These are phyloP conservation scores for Candida pseudoglaebosa DNA, from an alignment of 805 yeast genomes.

Conservation along the genomic window DNA sequence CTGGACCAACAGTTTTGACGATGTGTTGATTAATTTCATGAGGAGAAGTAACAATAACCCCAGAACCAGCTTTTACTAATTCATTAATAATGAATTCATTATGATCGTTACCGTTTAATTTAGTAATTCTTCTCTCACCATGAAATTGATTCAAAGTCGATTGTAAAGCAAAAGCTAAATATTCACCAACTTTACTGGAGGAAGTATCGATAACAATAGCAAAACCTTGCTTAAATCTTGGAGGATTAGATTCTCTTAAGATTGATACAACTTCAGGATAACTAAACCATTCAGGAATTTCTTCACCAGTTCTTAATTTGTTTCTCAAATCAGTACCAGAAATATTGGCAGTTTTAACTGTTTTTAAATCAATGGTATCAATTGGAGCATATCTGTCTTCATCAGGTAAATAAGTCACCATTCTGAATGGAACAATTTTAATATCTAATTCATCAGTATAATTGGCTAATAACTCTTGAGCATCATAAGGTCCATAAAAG, in stretches of 20 bases:
- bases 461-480: conserved; percentile 80
- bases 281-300: conserved; percentile 95
- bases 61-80: conserved; percentile 85
- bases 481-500: conserved; percentile 96
- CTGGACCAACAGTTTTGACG: conserved; percentile 50
- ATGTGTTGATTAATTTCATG: conserved; percentile 50
- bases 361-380: conserved; percentile 78
- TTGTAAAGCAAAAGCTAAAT: conserved; percentile 75
- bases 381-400: conserved; percentile 94
- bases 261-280: conserved; percentile 94
- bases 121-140: conserved; percentile 77
- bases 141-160: conserved; percentile 86
- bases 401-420: conserved; percentile 94
- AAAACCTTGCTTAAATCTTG: conserved; percentile 86
- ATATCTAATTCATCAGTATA: conserved; percentile 76
- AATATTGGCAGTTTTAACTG: conserved; percentile 75
- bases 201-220: conserved; percentile 55
- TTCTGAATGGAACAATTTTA: conserved; percentile 92
- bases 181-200: conserved; percentile 40
- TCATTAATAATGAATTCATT: conserved; percentile 59
- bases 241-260: conserved; percentile 88
- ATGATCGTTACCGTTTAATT: conserved; percentile 35
- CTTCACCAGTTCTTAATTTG: conserved; percentile 78
- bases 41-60: conserved; percentile 59
- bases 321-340: conserved; percentile 94